phyloP scores from a whole-genome alignment of 768 basidiomycete species.

The Cantharellus cinnabarinus region DNA sequence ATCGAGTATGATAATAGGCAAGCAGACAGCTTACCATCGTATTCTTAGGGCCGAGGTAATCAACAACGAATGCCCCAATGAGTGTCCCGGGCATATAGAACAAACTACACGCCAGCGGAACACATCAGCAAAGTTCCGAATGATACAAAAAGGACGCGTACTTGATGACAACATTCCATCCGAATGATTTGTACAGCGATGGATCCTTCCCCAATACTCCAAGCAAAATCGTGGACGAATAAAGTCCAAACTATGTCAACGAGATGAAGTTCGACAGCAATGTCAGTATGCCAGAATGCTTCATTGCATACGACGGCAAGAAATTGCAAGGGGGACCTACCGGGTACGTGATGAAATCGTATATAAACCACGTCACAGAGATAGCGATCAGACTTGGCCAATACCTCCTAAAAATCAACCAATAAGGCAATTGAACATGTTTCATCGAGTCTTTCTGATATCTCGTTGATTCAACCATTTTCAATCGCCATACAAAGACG shows the following conservation, averaged over 20 bases:
- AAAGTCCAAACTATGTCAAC: slow-evolving; percentile 45
- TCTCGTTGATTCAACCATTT: slow-evolving; percentile 59
- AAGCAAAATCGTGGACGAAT: slow-evolving; percentile 55
- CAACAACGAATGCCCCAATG: slow-evolving; percentile 18
- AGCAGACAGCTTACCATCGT: slow-evolving; percentile 5
- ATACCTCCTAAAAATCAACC: slow-evolving; percentile 59
- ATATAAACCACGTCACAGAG: slow-evolving; percentile 43
- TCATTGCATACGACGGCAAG: not conserved
- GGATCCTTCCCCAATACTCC: slow-evolving; percentile 33
- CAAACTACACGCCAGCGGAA: slow-evolving; percentile 18
- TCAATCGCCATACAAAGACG: slow-evolving; percentile 74
- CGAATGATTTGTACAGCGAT: slow-evolving; percentile 43
- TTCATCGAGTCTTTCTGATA: slow-evolving; percentile 70
- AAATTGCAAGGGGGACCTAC: slow-evolving; percentile 36
- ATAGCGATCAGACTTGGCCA: slow-evolving; percentile 56
- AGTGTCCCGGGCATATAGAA: slow-evolving; percentile 44
- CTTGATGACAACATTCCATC: slow-evolving; percentile 78
- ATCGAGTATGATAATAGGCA: not conserved
- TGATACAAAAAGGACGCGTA: slow-evolving; percentile 16
- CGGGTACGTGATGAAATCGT: slow-evolving; percentile 10
- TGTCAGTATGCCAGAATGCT: slow-evolving; percentile 36
- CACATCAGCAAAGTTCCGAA: slow-evolving; percentile 8
- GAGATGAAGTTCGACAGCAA: slow-evolving; percentile 6
- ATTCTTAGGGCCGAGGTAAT: slow-evolving; percentile 16
- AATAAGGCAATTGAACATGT: slow-evolving; percentile 48